Conservation (phyloP, 495 filamentous ascomycete genomes). For the Aspergillus campestris region DNA sequence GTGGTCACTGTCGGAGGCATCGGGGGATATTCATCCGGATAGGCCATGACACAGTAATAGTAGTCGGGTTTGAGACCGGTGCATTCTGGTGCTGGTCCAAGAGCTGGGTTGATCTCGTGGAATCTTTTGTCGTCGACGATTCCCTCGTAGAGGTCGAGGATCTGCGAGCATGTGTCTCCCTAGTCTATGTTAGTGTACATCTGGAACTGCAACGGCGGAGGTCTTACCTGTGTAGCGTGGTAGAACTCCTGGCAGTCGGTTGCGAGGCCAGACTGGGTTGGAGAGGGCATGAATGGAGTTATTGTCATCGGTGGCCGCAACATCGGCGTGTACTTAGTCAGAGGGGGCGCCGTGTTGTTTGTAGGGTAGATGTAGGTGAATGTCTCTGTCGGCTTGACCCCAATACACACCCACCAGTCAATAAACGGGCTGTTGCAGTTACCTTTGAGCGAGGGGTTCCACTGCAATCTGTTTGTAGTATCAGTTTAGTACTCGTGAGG, state of each 20-base stretch:
- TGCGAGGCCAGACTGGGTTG: slow-evolving; percentile 14
- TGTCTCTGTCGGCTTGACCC: neutral
- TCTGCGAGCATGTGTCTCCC: slow-evolving; percentile 5
- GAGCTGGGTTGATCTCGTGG: slow-evolving; percentile 14
- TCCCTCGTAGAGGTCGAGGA: neutral
- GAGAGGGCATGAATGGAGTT: slow-evolving; percentile 5
- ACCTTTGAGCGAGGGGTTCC: slow-evolving; percentile 5
- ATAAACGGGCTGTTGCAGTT: slow-evolving; percentile 4
- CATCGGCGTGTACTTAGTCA: neutral
- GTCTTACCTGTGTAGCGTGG: slow-evolving; percentile 5
- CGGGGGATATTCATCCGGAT: neutral
- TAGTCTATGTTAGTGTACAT: neutral
- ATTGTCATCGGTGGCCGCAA: neutral
- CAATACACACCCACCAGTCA: slow-evolving; percentile 9
- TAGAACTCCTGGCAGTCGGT: slow-evolving; percentile 11
- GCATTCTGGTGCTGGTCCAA: slow-evolving; percentile 8
- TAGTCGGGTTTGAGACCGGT: slow-evolving; percentile 5
- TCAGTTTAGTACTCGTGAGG: neutral
- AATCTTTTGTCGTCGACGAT: neutral
- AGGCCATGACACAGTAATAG: slow-evolving; percentile 8
- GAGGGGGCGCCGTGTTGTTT: neutral
- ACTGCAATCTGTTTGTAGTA: slow-evolving; percentile 2
- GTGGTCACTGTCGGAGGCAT: slow-evolving; percentile 2
- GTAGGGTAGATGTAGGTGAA: neutral
- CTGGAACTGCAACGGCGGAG: no score